These are phyloP conservation scores for Sporothrix humicola DNA, from an alignment of 2,329 filamentous ascomycete species.

Conservation along the genomic window DNA sequence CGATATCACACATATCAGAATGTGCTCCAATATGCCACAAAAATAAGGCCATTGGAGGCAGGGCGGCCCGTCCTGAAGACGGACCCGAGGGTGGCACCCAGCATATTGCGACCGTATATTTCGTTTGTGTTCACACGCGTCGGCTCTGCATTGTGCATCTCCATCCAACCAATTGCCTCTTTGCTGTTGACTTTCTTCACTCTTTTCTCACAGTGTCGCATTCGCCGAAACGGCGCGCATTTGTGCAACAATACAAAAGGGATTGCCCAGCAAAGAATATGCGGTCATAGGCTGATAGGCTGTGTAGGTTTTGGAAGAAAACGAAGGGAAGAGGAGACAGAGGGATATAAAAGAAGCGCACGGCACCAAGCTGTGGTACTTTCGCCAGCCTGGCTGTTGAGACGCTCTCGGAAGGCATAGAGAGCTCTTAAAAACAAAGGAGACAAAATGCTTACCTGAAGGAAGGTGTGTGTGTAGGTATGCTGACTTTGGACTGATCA, in stretches of 20 bases:
- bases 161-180: conserved; percentile 7
- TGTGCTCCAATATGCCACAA: conserved; percentile 13
- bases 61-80: neutral
- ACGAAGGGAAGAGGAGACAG: neutral
- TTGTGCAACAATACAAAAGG: neutral
- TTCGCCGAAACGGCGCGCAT: neutral
- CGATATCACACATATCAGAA: neutral
- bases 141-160: neutral
- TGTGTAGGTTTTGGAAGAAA: neutral
- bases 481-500: neutral
- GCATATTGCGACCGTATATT: neutral
- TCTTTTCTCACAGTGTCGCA: neutral
- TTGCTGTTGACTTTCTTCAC: neutral
- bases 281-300: neutral
- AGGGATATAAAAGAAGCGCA: neutral
- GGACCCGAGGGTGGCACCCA: neutral
- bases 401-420: neutral
- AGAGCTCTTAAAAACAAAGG: neutral
- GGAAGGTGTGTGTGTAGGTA: neutral
- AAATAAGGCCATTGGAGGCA: neutral
- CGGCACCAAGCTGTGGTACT: neutral
- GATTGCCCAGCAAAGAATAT: neutral
- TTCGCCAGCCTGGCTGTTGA: neutral
- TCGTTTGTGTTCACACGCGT: neutral
- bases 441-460: neutral